Base-by-base conservation (phyloP, 2,329 filamentous ascomycete species). In the Parastagonospora avenae region DNA sequence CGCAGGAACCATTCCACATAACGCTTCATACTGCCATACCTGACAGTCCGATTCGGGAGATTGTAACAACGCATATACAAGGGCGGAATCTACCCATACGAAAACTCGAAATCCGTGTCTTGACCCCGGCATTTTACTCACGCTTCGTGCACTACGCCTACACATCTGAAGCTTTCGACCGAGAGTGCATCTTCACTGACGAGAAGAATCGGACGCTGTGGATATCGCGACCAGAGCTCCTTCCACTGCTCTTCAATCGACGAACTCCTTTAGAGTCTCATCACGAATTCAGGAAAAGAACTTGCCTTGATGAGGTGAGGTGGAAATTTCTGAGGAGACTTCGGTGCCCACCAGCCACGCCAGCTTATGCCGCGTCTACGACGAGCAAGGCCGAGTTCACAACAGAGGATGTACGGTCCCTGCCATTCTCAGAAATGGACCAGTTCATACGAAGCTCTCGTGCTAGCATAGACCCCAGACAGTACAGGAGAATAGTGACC, bases 91-190 rank as follows among this genome's bases (percentile, higher is more conserved):
- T 52, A 2, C 33, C 46, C 2, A 52, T 53, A 2, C 72, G 78
- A 16, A 69, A 78, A 0, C 43, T 88, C 5, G 81, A 82, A 37
- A 73, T 90, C 41, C 80, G 80, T 46, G 75, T 90, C 4, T 68
- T 88, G 15, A 87, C 84, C 0, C 87, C 88, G 1, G 77, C 75
- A 0, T 91, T 91, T 64, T 91, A 91, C 73, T 79, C 82, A 10
- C 80, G 86, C 27, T 85, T 90, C 41, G 77, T 85, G 0, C 79
- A 82, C 55, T 89, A 90, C 63, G 76, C 82, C 0, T 79, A 87
- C 62, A 82, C 84, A 16, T 77, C 83, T 14, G 83, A 87, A 59
- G 85, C 84, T 1, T 74, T 89, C 28, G 82, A 85, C 48, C 79
- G 80, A 51, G 85, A 89, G 66, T 83, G 63, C 68, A 62, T 77